Evolutionary conservation across 2,329 filamentous ascomycete genomes (phyloP).

Genomic region (Raffaelea ambrosiae): DNA sequence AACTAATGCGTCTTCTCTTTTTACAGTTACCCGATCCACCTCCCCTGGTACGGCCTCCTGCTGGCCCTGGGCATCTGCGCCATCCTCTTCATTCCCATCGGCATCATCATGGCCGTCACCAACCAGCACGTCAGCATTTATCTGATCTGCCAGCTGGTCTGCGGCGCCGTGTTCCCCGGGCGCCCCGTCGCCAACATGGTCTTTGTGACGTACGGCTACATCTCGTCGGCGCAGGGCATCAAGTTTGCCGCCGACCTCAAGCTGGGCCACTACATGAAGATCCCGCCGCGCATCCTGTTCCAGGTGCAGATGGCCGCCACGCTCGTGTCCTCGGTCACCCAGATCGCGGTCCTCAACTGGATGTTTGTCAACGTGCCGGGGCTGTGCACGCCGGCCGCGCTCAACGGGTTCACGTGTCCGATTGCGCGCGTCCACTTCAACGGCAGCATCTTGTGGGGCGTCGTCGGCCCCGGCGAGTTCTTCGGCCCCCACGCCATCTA

Average conservation of each 20-base stretch:
- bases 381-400: conserved; percentile 70
- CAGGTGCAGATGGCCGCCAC: conserved; percentile 70
- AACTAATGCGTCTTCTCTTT: not conserved
- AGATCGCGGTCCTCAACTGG: conserved; percentile 82
- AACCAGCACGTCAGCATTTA: conserved; percentile 85
- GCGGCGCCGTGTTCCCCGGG: conserved; percentile 73
- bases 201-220: conserved; percentile 86
- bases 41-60: conserved; percentile 80
- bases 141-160: conserved; percentile 77
- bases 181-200: conserved; percentile 89
- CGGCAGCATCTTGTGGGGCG: conserved; percentile 81
- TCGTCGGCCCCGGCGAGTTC: conserved; percentile 75
- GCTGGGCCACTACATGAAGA: conserved; percentile 82
- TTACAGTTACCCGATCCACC: conserved; percentile 64
- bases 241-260: conserved; percentile 86
- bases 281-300: conserved; percentile 71
- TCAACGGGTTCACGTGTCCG: conserved; percentile 82
- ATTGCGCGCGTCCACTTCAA: conserved; percentile 86
- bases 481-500: conserved; percentile 72
- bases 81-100: conserved; percentile 80
- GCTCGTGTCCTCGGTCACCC: conserved; percentile 67
- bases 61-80: conserved; percentile 70
- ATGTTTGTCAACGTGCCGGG: conserved; percentile 72
- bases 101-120: conserved; percentile 88
- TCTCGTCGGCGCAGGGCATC: conserved; percentile 79